Base-by-base conservation (phyloP, 345 rosid genomes). In the Clarkia xantiana region DNA sequence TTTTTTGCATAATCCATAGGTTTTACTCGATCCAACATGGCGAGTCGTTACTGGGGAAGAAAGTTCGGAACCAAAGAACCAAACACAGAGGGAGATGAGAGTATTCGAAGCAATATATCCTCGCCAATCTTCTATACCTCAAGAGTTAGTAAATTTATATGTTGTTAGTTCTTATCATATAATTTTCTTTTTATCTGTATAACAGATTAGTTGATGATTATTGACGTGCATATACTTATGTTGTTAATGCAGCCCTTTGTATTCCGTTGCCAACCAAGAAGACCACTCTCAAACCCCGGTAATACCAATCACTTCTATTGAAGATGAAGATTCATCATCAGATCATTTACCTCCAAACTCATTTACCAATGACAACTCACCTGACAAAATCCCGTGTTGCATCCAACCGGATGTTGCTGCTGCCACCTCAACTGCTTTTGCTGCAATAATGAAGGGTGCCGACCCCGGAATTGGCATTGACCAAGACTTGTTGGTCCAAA, bases 71-170 rank as follows among this genome's bases (percentile, higher is more conserved):
- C 78, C 71, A 34, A 94, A 82, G 56, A 55, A 60, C 54, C 71
- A 86, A 65, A 81, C 63, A 56, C 81, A 79, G 72, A 78, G 98
- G 59, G 98, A 84, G 73, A 42, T 80, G 70, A 83, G 95, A 66
- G 82, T 84, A 63, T 85, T 91, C 40, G 98, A 91, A 78, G 95
- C 98, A 51, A 82, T 86, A 55, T 86, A 86, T 68, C 97, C 97
- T 15, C 85, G 88, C 5, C 74, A 90, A 62, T 80, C 94, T 44
- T 72, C 86, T 15, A 83, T 91, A 49, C 98, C 98, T 61, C 72
- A 67, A 59, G 74, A 91, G 98, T 91, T 18, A 18, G 72, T 44
- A 40, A 56, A 43, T 66, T 62, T 50, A 10, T 45, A 59, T 63
- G 43, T 14, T 59, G 40, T 40, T 61, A 34, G 43, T 14, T 59